Base-by-base conservation (phyloP, 257 asterid genomes). In the Rubia yunnanensis region DNA sequence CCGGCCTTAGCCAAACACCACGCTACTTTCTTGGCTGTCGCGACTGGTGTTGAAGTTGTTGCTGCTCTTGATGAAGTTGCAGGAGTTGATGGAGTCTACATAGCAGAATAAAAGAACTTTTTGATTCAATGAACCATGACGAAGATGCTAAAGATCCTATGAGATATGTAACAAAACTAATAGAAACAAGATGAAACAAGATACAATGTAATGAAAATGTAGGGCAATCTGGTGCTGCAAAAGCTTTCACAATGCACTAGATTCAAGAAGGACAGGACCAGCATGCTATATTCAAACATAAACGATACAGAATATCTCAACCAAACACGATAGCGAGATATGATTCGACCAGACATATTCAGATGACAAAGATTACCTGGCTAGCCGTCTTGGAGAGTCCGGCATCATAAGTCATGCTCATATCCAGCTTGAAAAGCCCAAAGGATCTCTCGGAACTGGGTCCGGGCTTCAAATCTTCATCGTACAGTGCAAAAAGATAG, bases 391-490 rank as follows among this genome's bases (percentile, higher is more conserved):
- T 83, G 18, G 85, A 74, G 63, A 87, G 82, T 49, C 89, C 88
- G 4, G 74, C 77, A 74, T 87, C 89, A 58, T 78, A 87, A 13
- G 63, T 74, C 76, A 71, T 64, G 71, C 83, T 71, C 69, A 73
- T 69, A 73, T 87, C 92, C 18, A 81, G 79, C 78, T 77, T 87
- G 71, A 88, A 88, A 54, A 88, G 92, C 38, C 90, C 92, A 71
- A 88, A 88, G 0, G 88, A 73, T 49, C 87, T 63, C 81, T 88
- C 96, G 0, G 94, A 84, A 65, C 79, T 77, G 6, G 94, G 94
- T 49, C 91, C 91, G 23, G 87, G 87, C 83, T 88, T 88, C 67
- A 72, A 81, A 77, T 85, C 73, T 50, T 88, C 96, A 41, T 88
- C 89, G 34, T 82, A 88, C 67, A 85, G 31, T 0, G 96, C 88